These are phyloP conservation scores for Vigna reflexopilosa DNA, from an alignment of 306 rosid species.

Conservation along the genomic window DNA sequence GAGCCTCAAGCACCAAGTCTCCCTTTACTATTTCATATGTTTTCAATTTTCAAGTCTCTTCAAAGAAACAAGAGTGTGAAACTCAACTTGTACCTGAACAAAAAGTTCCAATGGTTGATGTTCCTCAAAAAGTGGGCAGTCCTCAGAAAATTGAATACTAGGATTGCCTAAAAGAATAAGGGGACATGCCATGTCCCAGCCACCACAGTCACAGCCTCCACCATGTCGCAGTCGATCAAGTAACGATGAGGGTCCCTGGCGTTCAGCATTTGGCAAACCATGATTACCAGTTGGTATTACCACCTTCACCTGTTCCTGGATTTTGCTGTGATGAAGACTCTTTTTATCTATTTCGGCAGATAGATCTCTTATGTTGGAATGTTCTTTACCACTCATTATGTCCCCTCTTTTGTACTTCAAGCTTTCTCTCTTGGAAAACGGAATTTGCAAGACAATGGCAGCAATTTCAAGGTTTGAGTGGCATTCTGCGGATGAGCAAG, in stretches of 20 bases:
- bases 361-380: slow-evolving; percentile 46
- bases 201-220: slow-evolving; percentile 97
- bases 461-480: slow-evolving; percentile 72
- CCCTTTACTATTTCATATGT: slow-evolving; percentile 3
- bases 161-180: slow-evolving; percentile 78
- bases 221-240: slow-evolving; percentile 87
- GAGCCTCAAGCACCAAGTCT: background rate
- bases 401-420: slow-evolving; percentile 72
- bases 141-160: slow-evolving; percentile 54
- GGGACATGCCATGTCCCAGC: slow-evolving; percentile 99
- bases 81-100: slow-evolving; percentile 69
- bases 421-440: slow-evolving; percentile 77
- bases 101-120: slow-evolving; percentile 70
- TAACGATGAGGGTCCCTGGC: slow-evolving; percentile 74
- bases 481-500: slow-evolving; percentile 56
- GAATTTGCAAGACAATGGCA: slow-evolving; percentile 81
- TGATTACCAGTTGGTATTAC: slow-evolving; percentile 85
- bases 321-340: slow-evolving; percentile 43
- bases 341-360: slow-evolving; percentile 54
- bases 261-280: slow-evolving; percentile 70
- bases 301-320: slow-evolving; percentile 72
- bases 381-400: slow-evolving; percentile 50
- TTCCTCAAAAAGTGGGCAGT: slow-evolving; percentile 58
- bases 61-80: slow-evolving; percentile 32
- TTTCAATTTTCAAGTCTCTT: background rate